Evolutionary conservation across 2,329 filamentous ascomycete genomes (phyloP), one percentile per base, ranked within the genome.

Genomic region (Neospermospora avenae): DNA sequence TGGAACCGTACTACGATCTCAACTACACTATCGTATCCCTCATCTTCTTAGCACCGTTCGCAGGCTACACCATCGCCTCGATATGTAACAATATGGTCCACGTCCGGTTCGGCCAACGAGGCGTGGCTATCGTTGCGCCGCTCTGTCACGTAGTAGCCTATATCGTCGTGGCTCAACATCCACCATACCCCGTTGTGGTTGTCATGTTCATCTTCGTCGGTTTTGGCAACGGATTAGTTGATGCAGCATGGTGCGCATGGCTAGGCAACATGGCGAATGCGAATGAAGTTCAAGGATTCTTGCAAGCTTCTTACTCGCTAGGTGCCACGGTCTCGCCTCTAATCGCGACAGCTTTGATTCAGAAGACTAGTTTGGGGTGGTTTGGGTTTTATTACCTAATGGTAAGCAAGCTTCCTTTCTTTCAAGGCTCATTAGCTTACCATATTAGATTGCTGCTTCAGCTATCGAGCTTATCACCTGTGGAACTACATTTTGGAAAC

Each of bases 351-450:
- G 81, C 82, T 4, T 85, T 93, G 81, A 84, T 92, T 48, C 84
- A 86, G 0, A 84, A 83, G 62, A 84, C 75, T 0, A 67, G 76
- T 3, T 69, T 87, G 54, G 77, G 77, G 0, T 95, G 90, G 90
- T 91, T 86, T 67, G 78, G 76, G n/a, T 93, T 88, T 73, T 93
- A 90, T 74, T 91, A 91, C 70, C 75, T 91, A 58, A 89, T 92
- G 85, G 84, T 88, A 68, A 63, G 80, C 70, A n/a, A 35, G 42
- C 3, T 5, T 46, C 8, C 11, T 25, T 13, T 28, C 25, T 41
- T 1, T 11, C 7, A n/a, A 16, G 24, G 6, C 24, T 4, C 14
- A 16, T 41, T 7, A 16, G 18, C 28, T 49, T 24, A 58, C 28
- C 55, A 49, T 49, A 44, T 25, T 13, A 25, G 41, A 25, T 88